Evolutionary conservation across 805 yeast species (phyloP), one percentile per base, ranked within the genome.

Genomic region (Ogataea glucozyma): DNA sequence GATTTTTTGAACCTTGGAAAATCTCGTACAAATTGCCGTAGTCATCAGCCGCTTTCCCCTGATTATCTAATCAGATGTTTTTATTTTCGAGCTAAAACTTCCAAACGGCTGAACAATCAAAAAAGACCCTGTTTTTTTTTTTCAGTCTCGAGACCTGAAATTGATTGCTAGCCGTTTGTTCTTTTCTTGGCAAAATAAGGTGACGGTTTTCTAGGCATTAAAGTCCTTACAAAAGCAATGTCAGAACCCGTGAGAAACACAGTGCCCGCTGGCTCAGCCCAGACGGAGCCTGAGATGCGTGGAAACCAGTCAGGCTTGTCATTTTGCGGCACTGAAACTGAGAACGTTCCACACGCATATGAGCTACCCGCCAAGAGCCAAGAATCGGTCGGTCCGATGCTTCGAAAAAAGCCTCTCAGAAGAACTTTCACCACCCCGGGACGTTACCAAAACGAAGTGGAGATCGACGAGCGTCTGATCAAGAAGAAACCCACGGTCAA

Each of bases 341-440:
- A 38, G 18, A 22, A 18, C 27, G 31, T 20, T 18, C 31, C 36
- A 18, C 42, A 24, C 17, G 37, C 36, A 5, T 30, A 8, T 22
- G 33, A 38, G 14, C 13, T 16, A n/a, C 34, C 29, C 7, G 29
- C 41, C 19, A 30, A 21, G 9, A 30, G 23, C 16, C 21, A 31
- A 14, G 33, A 38, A 13, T 27, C 33, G n/a, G 19, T 17, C 8
- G 33, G 33, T 26, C 26, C 27, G 7, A 8, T 18, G n/a, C 34
- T 26, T 11, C 22, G 36, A 4, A 31, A 39, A 39, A 31, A 45
- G 30, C 29, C 23, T 3, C 38, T 36, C 30, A 37, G 30, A 26
- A 27, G 47, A 21, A 43, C 47, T 6, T 34, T 40, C 20, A 47
- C 50, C 12, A 47, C 50, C 5, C 50, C 50, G 17, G 50, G 50